These are phyloP conservation scores for Hypoxylon sp. DNA, from an alignment of 2,329 filamentous ascomycete species.

Conservation along the genomic window DNA sequence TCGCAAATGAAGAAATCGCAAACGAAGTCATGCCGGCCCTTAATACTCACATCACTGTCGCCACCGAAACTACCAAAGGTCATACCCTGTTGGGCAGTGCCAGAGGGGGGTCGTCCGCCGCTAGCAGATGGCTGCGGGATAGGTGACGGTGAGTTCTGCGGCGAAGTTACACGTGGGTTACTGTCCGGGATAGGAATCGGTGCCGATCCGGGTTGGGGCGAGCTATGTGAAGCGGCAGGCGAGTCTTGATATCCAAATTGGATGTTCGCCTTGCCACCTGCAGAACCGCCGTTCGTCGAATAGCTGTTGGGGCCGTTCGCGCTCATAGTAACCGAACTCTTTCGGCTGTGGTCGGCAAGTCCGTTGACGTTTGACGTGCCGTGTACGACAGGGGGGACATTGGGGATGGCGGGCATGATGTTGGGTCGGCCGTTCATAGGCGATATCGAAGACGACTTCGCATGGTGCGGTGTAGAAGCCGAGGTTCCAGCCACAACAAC, in stretches of 20 bases:
- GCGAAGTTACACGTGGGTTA: conserved; percentile 84
- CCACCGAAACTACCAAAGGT: conserved; percentile 88
- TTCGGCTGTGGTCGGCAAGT: conserved; percentile 78
- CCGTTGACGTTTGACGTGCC: conserved; percentile 79
- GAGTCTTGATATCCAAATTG: conserved; percentile 87
- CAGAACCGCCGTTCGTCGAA: conserved; percentile 81
- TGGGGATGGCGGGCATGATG: conserved; percentile 78
- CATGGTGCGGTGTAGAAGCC: conserved; percentile 69
- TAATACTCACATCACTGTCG: conserved; percentile 81
- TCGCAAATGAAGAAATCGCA: conserved; percentile 18
- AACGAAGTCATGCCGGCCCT: conserved; percentile 24
- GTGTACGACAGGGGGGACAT: conserved; percentile 74
- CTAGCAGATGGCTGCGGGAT: conserved; percentile 89
- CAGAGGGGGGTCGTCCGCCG: conserved; percentile 87
- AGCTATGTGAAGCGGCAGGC: conserved; percentile 76
- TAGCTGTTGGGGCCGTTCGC: conserved; percentile 83
- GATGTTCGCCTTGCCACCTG: conserved; percentile 74
- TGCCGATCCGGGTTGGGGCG: conserved; percentile 70
- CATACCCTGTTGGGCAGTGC: conserved; percentile 74
- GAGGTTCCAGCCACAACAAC: conserved; percentile 70
- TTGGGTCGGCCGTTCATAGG: conserved; percentile 87
- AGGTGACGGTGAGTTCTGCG: conserved; percentile 89
- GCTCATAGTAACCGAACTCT: conserved; percentile 92
- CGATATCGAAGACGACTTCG: conserved; percentile 77
- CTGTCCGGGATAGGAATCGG: conserved; percentile 74